Base-by-base conservation (phyloP, 2,329 filamentous ascomycete species). In the Ascochyta viciae-villosae region DNA sequence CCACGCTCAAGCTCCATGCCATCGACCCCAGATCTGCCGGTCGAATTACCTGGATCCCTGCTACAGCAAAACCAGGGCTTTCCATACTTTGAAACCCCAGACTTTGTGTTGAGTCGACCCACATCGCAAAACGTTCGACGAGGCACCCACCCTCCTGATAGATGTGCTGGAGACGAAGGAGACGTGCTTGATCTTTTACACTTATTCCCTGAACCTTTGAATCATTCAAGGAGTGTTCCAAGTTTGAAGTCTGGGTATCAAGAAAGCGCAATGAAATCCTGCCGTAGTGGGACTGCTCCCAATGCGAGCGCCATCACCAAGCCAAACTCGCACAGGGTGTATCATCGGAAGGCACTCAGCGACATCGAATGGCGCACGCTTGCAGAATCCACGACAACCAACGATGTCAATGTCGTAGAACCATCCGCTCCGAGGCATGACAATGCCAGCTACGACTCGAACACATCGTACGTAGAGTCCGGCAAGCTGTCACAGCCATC, bases 1-100 rank as follows among this genome's bases (percentile, higher is more conserved):
- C 76, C 76, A 46, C 74, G 77, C 58, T 78, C 78, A 12, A 57
- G 66, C 23, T 79, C 77, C 33, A 66, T 75, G 15, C 76, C 78
- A 31, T 69, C 76, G 6, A 76, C 74, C 38, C 77, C 77, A 56
- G 64, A 67, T 5, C 54, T 72, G 33, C 72, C 70, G 7, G 65
- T 57, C 41, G 70, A 72, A 49, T 54, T 73, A 7, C 67, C 70
- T 56, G 67, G 66, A 8, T 70, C 64, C 41, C 53, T 69, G 26
- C 60, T 74, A 2, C 65, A 71, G 45, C 68, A 74, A 23, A 74
- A 75, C 46, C 71, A 74, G 60, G 73, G 69, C 9, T 69, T 69
- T 50, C 61, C 70, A 34, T 58, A 58, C 56, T 49, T 61, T 59
- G 62, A 66, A 27, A 55, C 54, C 8, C 43, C 34, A 8, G 44